A percentile compares a stretch with the other conserved stretches of the same genome.
Conservation (phyloP, 495 filamentous ascomycete species). For the Hypoxylon crocopeplum region DNA sequence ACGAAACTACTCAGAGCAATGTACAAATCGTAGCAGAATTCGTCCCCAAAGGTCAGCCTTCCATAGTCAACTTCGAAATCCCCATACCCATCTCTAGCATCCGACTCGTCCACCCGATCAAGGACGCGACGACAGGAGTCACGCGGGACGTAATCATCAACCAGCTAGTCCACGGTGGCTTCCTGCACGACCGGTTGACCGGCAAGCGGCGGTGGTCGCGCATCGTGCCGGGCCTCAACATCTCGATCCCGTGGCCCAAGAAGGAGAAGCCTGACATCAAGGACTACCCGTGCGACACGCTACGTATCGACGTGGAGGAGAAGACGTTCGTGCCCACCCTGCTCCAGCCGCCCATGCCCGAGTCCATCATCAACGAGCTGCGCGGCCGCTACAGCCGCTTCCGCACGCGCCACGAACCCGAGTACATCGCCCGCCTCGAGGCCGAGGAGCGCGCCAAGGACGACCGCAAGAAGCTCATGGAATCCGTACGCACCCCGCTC, state of each 20-base stretch:
- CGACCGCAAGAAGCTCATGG: slow-evolving; percentile 57
- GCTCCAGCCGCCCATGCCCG: slow-evolving; percentile 78
- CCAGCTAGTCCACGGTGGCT: slow-evolving; percentile 59
- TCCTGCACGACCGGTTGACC: slow-evolving; percentile 54
- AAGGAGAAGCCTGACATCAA: slow-evolving; percentile 51
- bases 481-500: slow-evolving; percentile 61
- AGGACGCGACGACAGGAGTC: slow-evolving; percentile 66
- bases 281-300: slow-evolving; percentile 71
- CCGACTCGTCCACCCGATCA: slow-evolving; percentile 79
- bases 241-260: slow-evolving; percentile 77
- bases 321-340: slow-evolving; percentile 78
- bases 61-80: slow-evolving; percentile 33
- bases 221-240: slow-evolving; percentile 64
- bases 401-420: slow-evolving; percentile 78
- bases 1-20: slow-evolving; percentile 25
- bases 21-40: not conserved
- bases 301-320: slow-evolving; percentile 76
- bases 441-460: slow-evolving; percentile 67
- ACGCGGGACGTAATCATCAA: slow-evolving; percentile 76
- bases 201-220: slow-evolving; percentile 55
- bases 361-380: slow-evolving; percentile 82
- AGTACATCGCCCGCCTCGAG: slow-evolving; percentile 67
- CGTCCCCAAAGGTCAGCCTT: not conserved
- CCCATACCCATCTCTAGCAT: slow-evolving; percentile 71
- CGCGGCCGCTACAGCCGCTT: slow-evolving; percentile 84